phyloP scores from a whole-genome alignment of 2,329 filamentous ascomycete species.

The Cladosporium phlei region DNA sequence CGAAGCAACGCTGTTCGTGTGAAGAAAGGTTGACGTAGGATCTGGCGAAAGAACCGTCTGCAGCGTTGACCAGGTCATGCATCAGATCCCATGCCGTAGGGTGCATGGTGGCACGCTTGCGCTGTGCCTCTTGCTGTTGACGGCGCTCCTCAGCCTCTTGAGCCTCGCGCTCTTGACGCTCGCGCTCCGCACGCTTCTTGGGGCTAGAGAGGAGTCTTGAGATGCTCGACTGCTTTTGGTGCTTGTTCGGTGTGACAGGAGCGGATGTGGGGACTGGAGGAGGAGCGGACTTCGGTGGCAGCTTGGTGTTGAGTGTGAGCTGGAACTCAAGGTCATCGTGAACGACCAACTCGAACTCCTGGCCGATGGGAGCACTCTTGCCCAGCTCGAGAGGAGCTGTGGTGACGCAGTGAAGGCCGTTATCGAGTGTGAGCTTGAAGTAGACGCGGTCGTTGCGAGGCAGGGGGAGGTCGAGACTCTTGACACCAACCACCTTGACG shows the following conservation, averaged over 20 bases:
- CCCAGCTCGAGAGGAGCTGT: slow-evolving; percentile 92
- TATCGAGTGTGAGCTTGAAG: slow-evolving; percentile 97
- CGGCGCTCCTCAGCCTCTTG: slow-evolving; percentile 56
- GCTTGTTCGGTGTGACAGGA: slow-evolving; percentile 58
- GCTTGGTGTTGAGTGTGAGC: slow-evolving; percentile 90
- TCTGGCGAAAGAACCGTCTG: slow-evolving; percentile 89
- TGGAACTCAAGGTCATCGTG: slow-evolving; percentile 98
- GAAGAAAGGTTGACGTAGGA: slow-evolving; percentile 92
- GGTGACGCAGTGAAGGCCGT: slow-evolving; percentile 94
- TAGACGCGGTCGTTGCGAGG: slow-evolving; percentile 85
- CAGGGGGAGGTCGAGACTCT: slow-evolving; percentile 86
- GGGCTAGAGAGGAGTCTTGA: slow-evolving; percentile 89
- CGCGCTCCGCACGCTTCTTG: slow-evolving; percentile 93
- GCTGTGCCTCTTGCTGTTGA: slow-evolving; percentile 36
- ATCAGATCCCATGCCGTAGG: slow-evolving; percentile 81
- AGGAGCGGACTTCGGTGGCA: slow-evolving; percentile 65
- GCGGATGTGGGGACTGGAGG: slow-evolving; percentile 32
- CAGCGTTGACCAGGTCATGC: slow-evolving; percentile 73
- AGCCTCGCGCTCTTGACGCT: slow-evolving; percentile 76
- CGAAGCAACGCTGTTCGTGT: slow-evolving; percentile 82
- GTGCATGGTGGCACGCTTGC: slow-evolving; percentile 56
- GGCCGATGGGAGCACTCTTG: slow-evolving; percentile 86
- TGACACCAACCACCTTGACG: slow-evolving; percentile 97
- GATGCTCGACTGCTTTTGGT: slow-evolving; percentile 78
- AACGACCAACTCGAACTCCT: slow-evolving; percentile 96